Percentiles rank a stretch among this genome's conserved stretches.
phyloP scores from a whole-genome alignment of 805 yeast species.

The Candida maris region DNA sequence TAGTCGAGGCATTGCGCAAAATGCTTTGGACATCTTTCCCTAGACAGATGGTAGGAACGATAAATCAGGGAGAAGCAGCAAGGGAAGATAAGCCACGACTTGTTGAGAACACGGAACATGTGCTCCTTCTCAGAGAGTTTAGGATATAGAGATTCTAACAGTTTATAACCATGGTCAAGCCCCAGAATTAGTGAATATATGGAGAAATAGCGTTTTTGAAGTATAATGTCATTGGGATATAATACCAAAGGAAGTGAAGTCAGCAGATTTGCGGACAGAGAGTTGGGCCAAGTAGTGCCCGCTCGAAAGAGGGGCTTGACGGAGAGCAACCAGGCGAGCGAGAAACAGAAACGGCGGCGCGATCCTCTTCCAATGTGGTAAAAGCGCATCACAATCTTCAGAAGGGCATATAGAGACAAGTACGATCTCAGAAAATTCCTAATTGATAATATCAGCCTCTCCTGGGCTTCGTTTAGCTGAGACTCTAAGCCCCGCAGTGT shows the following conservation, averaged over 20 bases:
- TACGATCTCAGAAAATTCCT: conserved; percentile 1
- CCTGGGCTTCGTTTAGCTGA: conserved; percentile 1
- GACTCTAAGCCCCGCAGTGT: conserved; percentile 5
- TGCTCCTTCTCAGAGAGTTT: conserved; percentile 6
- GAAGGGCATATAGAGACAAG: not conserved
- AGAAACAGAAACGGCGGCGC: conserved; percentile 6
- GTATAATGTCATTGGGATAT: conserved; percentile 13
- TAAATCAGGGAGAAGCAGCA: conserved; percentile 18
- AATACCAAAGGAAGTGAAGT: conserved; percentile 10
- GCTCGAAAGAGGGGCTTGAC: conserved; percentile 10
- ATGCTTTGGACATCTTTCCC: conserved; percentile 16
- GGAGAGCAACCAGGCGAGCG: conserved; percentile 14
- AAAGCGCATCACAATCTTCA: conserved; percentile 1
- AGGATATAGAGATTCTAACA: conserved; percentile 12
- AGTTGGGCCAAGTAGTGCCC: not conserved
- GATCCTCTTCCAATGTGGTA: conserved; percentile 1
- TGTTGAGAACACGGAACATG: conserved; percentile 4
- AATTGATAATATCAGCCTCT: not conserved
- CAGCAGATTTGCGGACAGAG: conserved; percentile 9
- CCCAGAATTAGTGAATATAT: conserved; percentile 13
- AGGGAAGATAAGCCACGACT: conserved; percentile 23
- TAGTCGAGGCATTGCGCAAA: conserved; percentile 12
- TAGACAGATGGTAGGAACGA: conserved; percentile 8
- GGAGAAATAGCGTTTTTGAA: conserved; percentile 17
- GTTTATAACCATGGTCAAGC: conserved; percentile 18